phyloP scores from a whole-genome alignment of 805 yeast genomes.

The Candida montana region DNA sequence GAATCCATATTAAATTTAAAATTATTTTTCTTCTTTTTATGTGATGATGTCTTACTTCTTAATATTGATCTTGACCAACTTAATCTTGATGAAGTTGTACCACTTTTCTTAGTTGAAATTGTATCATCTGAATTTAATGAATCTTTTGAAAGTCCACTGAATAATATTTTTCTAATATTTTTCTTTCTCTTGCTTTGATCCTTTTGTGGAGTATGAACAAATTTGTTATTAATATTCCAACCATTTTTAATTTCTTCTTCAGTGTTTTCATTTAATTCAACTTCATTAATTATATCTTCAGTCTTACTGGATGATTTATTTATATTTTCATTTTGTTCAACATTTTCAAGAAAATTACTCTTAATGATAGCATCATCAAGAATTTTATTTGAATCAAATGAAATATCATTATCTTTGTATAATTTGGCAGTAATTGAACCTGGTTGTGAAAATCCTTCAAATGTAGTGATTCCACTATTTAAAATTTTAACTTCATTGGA shows the following conservation, averaged over 20 bases:
- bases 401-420: conserved; percentile 2
- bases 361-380: neutral
- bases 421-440: conserved; percentile 14
- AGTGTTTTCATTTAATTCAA: neutral
- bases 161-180: conserved; percentile 17
- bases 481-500: neutral
- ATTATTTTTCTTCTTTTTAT: neutral
- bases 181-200: conserved; percentile 6
- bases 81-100: neutral
- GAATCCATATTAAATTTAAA: conserved; percentile 18
- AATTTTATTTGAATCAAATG: conserved; percentile 3
- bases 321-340: too few species aligned
- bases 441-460: conserved; percentile 8
- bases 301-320: neutral
- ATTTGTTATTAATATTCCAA: conserved; percentile 13
- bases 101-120: too few species aligned
- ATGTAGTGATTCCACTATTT: neutral
- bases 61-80: conserved; percentile 15
- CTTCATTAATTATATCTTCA: neutral
- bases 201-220: conserved; percentile 8
- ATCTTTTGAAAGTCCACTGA: conserved; percentile 11
- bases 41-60: neutral
- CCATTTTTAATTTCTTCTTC: neutral
- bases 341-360: too few species aligned
- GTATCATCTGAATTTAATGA: neutral